Percentiles rank a stretch among this genome's conserved stretches.
Evolutionary conservation across 2,329 filamentous ascomycete genomes (phyloP).

Genomic region (Ceratocystis papillata): DNA sequence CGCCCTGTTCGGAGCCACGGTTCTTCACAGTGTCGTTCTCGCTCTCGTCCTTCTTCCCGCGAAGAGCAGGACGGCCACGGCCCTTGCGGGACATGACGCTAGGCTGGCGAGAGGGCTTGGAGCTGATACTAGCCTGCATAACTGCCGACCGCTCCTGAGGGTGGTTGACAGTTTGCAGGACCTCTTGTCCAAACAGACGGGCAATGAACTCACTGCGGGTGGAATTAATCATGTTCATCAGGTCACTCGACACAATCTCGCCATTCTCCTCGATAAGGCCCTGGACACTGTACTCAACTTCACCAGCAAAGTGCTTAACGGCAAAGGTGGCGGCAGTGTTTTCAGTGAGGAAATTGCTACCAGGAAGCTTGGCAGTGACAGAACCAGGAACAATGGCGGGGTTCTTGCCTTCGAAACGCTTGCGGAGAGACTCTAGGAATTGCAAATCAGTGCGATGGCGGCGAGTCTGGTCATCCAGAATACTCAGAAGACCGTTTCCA

Average conservation of each 20-base stretch:
- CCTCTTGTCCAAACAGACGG: constrained; percentile 91
- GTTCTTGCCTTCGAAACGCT: constrained; percentile 91
- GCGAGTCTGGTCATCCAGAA: constrained; percentile 89
- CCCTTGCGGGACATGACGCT: constrained; percentile 76
- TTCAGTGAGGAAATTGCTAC: constrained; percentile 80
- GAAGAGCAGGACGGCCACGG: constrained; percentile 32
- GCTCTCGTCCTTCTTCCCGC: constrained; percentile 33
- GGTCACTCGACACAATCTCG: constrained; percentile 86
- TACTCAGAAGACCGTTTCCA: constrained; percentile 84
- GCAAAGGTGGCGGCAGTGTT: constrained; percentile 75
- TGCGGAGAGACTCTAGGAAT: constrained; percentile 78
- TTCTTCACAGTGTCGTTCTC: constrained; percentile 37
- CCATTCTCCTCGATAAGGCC: constrained; percentile 90
- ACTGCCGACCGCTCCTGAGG: constrained; percentile 82
- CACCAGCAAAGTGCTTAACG: constrained; percentile 88
- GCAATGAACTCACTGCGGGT: constrained; percentile 82
- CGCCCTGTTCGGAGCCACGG: constrained; percentile 62
- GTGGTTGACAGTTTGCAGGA: constrained; percentile 82
- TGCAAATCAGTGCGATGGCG: constrained; percentile 82
- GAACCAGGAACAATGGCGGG: constrained; percentile 72
- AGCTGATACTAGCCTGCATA: constrained; percentile 92
- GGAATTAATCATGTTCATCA: constrained; percentile 84
- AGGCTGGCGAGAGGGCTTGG: constrained; percentile 82
- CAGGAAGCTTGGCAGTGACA: constrained; percentile 64
- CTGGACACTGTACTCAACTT: constrained; percentile 84